Base-by-base conservation (phyloP, 2,329 filamentous ascomycete species). In the Neofusicoccum umdonicola region DNA sequence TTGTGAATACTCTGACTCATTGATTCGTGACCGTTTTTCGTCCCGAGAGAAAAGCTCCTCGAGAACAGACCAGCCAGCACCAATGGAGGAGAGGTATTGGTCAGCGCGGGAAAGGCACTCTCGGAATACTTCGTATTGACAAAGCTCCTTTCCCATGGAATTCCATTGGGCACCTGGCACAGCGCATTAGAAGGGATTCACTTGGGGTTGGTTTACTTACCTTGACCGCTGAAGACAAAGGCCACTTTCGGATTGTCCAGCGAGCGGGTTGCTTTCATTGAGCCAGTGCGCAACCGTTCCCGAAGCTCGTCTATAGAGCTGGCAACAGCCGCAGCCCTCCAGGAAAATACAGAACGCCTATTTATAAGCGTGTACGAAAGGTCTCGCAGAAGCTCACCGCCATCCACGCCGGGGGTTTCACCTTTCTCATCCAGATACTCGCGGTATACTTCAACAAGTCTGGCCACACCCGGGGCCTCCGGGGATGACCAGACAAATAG, bases 191-290 rank as follows among this genome's bases (percentile, higher is more conserved):
- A 31, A 31, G 27, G 1, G 5, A 7, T 7, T 31, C 27, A 31
- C 6, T 31, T 31, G 27, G 27, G 5, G 27, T 31, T 4, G 27
- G 1, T 31, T 6, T 31, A 7, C 27, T 31, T 31, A 5, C 76
- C 77, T 58, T 79, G 77, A 0, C 77, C 77, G 2, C 76, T 78
- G 61, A 78, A 78, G 15, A 78, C 69, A 56, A 77, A 77, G 9
- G 66, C 71, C 8, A 77, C 35, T 12, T 57, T 63, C 60, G 7
- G 62, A 68, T 12, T 35, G 7, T 39, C 39, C 45, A 27, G 60
- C 31, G 27, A 31, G 42, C 35, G 47, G 5, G 27, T 31, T 12
- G 42, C 37, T 4, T 34, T 9, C 22, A 34, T n/a, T n/a, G 34
- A 19, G 7, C 48, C 41, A 7, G 52, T 12, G 9, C 37, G 34